These are phyloP conservation scores for Chernovozyma aurita DNA, from an alignment of 1,139 yeast species.

Conservation along the genomic window DNA sequence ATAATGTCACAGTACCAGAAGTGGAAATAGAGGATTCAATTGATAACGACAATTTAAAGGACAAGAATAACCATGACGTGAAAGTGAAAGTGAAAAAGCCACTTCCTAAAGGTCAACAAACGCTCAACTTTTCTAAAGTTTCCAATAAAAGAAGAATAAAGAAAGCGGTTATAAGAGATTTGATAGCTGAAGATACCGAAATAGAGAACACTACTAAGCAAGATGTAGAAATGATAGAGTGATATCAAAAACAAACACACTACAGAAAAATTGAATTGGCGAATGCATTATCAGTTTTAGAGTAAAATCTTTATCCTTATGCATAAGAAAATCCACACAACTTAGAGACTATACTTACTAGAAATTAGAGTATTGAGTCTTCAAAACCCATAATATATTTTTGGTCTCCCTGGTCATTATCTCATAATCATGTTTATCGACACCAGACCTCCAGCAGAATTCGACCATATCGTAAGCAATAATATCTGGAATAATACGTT, in stretches of 20 bases:
- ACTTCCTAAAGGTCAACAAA: slow-evolving; percentile 38
- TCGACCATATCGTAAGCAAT: slow-evolving; percentile 25
- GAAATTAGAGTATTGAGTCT: too few species aligned
- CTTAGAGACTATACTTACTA: too few species aligned
- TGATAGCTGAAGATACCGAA: slow-evolving; percentile 20
- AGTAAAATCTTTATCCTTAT: too few species aligned
- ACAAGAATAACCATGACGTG: slow-evolving; percentile 9
- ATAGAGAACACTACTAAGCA: slow-evolving; percentile 6
- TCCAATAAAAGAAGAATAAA: slow-evolving; percentile 17
- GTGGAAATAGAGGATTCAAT: too few species aligned
- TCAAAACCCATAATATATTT: slow-evolving; percentile 31
- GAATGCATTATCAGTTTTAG: too few species aligned
- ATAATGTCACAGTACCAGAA: neutral
- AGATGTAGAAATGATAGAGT: slow-evolving; percentile 18
- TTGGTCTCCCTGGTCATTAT: slow-evolving; percentile 22
- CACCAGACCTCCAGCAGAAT: slow-evolving; percentile 22
- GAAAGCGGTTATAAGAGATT: slow-evolving; percentile 34
- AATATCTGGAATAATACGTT: slow-evolving; percentile 29
- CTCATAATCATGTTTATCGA: slow-evolving; percentile 6
- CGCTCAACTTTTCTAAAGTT: slow-evolving; percentile 21
- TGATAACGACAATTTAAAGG: slow-evolving; percentile 9
- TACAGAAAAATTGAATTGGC: too few species aligned
- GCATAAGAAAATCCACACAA: too few species aligned
- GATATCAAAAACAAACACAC: slow-evolving; percentile 2
- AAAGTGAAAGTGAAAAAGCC: slow-evolving; percentile 7